These are phyloP conservation scores for Moniliophthora roreri DNA, from an alignment of 1,284 basidiomycete species.

Conservation along the genomic window DNA sequence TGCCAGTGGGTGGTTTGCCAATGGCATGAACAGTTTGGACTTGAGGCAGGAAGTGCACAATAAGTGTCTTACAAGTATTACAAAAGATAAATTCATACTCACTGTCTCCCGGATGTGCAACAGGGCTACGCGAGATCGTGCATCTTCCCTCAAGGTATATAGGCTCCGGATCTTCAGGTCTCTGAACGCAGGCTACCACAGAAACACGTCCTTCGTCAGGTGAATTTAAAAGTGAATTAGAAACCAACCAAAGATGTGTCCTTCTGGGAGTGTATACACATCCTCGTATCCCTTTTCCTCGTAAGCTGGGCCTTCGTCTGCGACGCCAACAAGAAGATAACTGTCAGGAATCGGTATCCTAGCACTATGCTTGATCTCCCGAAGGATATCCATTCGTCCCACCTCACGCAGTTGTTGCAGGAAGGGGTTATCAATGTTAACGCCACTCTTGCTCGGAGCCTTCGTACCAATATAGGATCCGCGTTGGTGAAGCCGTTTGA, in stretches of 20 bases:
- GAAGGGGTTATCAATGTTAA: slow-evolving; percentile 54
- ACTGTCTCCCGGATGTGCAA: slow-evolving; percentile 75
- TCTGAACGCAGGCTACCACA: slow-evolving; percentile 55
- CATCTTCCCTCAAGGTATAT: slow-evolving; percentile 55
- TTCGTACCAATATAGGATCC: slow-evolving; percentile 42
- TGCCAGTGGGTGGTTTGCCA: slow-evolving; percentile 61
- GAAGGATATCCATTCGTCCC: slow-evolving; percentile 59
- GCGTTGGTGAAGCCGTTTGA: slow-evolving; percentile 48
- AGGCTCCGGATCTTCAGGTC: slow-evolving; percentile 42
- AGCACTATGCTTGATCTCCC: slow-evolving; percentile 72
- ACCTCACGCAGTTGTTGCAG: slow-evolving; percentile 54
- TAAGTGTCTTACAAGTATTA: slow-evolving; percentile 2
- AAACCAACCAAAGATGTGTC: slow-evolving; percentile 59
- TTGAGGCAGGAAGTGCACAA: slow-evolving; percentile 19
- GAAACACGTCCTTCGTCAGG: slow-evolving; percentile 14
- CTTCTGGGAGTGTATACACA: slow-evolving; percentile 51
- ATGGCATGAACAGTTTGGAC: slow-evolving; percentile 73
- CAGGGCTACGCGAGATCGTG: slow-evolving; percentile 66
- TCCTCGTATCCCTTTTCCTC: slow-evolving; percentile 43
- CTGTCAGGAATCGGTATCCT: slow-evolving; percentile 69
- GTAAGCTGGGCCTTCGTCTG: slow-evolving; percentile 73
- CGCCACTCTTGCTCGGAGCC: slow-evolving; percentile 28
- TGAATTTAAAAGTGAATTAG: not conserved
- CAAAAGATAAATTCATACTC: slow-evolving; percentile 14
- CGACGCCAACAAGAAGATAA: slow-evolving; percentile 72